Conservation (phyloP, 106 monocot species). For the Amphibolis antarctica region DNA sequence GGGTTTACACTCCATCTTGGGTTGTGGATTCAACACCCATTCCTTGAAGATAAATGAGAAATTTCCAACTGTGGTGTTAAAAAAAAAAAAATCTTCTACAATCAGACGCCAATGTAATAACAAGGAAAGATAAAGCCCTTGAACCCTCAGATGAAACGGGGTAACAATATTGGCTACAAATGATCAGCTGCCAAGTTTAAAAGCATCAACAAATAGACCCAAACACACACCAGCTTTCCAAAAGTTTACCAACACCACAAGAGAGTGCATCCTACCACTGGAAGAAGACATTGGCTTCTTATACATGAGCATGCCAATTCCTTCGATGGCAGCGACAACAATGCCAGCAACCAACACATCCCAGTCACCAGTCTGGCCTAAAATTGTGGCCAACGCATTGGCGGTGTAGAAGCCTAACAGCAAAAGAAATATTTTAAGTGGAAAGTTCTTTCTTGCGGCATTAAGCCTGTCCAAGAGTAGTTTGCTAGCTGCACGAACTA, state of each 20-base stretch:
- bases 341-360: slow-evolving; percentile 91
- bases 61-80: no score
- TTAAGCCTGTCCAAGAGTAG: slow-evolving; percentile 72
- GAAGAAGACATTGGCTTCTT: slow-evolving; percentile 34
- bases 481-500: slow-evolving; percentile 46
- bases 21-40: no score
- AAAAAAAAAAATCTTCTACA: no score
- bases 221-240: slow-evolving; percentile 97
- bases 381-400: slow-evolving; percentile 84
- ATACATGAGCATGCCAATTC: slow-evolving; percentile 92
- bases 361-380: slow-evolving; percentile 98
- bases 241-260: slow-evolving; percentile 69
- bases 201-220: slow-evolving; percentile 94
- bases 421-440: slow-evolving; percentile 84
- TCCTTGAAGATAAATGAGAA: no score
- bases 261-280: slow-evolving; percentile 40
- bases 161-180: not conserved
- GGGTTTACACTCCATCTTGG: no score
- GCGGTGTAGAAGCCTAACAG: slow-evolving; percentile 94
- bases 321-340: slow-evolving; percentile 84
- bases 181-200: slow-evolving; percentile 82
- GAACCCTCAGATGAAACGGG: not conserved
- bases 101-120: no score
- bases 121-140: no score
- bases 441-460: slow-evolving; percentile 60